Base-by-base conservation (phyloP, 257 asterid genomes). In the Przewalskia tangutica region DNA sequence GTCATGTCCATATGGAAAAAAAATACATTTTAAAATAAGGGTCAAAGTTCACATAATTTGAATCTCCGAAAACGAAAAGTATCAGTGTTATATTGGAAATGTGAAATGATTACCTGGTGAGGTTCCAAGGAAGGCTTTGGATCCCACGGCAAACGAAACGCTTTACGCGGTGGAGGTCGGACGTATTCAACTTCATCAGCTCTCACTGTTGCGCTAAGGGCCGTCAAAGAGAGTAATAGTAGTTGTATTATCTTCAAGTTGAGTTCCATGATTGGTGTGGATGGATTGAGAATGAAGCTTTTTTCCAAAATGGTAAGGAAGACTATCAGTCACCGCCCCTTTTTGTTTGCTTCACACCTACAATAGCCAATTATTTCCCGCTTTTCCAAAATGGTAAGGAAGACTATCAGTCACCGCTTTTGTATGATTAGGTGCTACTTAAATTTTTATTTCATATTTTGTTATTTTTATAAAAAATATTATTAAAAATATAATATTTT, bases 141-240 rank as follows among this genome's bases (percentile, higher is more conserved):
- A 70, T 63, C 27, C 94, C 89, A 84, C 3, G 94, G 91, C 58
- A 91, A 89, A 66, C 83, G 87, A 20, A 94, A 88, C 20, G 84
- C 82, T 81, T 88, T 84, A 63, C 97, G 93, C 36, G 97, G 95
- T 56, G 88, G 92, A 8, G 97, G 97, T 53, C 98, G 80, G 27
- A 90, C 83, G 60, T 94, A 94, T 36, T 93, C 91, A 1, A 83
- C 87, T 13, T n/a, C n/a, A n/a, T n/a, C n/a, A n/a, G n/a, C n/a
- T n/a, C 87, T 77, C 18, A 40, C 67, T 40, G 77, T 32, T 10
- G 79, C 84, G 18, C 42, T 27, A 82, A 84, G 65, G 59, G 80
- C 17, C 7, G 56, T 56, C 9, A 85, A 46, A 20, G 81, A 67
- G 56, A 62, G 70, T 44, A 80, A 23, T 13, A 42, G 7, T 23